A percentile compares a stretch with the other conserved stretches of the same genome.
Evolutionary conservation across 345 rosid species (phyloP).

Genomic region (Mangifera indica): DNA sequence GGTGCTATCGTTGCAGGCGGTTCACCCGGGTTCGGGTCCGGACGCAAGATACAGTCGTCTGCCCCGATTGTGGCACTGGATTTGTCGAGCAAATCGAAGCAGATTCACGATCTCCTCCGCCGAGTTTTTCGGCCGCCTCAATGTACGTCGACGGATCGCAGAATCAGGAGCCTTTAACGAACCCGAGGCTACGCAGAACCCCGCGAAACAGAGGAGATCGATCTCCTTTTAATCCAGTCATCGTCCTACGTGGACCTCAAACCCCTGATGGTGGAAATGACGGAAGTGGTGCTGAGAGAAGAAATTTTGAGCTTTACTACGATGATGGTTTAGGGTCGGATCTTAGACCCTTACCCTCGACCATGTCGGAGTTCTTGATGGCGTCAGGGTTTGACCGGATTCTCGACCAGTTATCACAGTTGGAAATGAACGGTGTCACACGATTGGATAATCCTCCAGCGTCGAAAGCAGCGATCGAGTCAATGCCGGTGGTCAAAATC

Average conservation of each 20-base stretch:
- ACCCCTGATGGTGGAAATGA: slow-evolving; percentile 26
- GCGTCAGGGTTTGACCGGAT: slow-evolving; percentile 73
- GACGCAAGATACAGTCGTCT: slow-evolving; percentile 34
- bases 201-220: slow-evolving; percentile 55
- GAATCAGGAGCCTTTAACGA: slow-evolving; percentile 16
- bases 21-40: slow-evolving; percentile 30
- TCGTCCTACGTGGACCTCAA: slow-evolving; percentile 50
- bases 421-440: slow-evolving; percentile 46
- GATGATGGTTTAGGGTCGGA: slow-evolving; percentile 64
- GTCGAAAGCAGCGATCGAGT: slow-evolving; percentile 56
- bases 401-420: slow-evolving; percentile 58
- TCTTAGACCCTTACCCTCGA: slow-evolving; percentile 57
- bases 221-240: slow-evolving; percentile 62
- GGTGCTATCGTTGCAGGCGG: slow-evolving; percentile 64
- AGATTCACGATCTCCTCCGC: slow-evolving; percentile 30
- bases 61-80: slow-evolving; percentile 55
- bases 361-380: slow-evolving; percentile 71
- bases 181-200: slow-evolving; percentile 35
- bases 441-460: slow-evolving; percentile 56
- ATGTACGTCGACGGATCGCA: slow-evolving; percentile 27
- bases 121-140: slow-evolving; percentile 25
- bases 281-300: slow-evolving; percentile 24
- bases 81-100: slow-evolving; percentile 51
- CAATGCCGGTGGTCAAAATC: slow-evolving; percentile 53
- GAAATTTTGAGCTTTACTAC: slow-evolving; percentile 57